Conservation (phyloP, 140 eudicot genomes). For the Ambrosia hybrid region DNA sequence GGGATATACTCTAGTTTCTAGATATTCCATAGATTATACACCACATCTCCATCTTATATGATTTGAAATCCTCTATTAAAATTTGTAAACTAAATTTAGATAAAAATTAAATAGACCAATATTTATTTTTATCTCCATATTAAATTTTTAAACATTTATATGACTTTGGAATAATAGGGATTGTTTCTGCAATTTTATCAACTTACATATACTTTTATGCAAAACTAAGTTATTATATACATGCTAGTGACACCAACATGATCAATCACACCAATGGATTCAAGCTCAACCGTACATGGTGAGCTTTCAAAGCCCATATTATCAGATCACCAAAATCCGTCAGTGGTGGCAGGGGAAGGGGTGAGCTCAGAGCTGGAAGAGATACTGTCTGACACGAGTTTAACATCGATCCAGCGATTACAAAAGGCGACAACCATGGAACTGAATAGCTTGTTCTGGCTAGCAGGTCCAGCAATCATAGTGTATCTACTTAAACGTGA, state of each 20-base stretch:
- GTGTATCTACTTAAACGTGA: slow-evolving; percentile 26
- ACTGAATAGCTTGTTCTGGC: slow-evolving; percentile 9
- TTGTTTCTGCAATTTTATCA: neutral
- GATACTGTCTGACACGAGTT: slow-evolving; percentile 20
- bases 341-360: neutral
- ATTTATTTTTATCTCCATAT: no score
- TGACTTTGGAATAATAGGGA: neutral
- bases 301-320: slow-evolving; percentile 20
- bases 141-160: no score
- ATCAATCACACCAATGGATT: slow-evolving; percentile 17
- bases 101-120: no score
- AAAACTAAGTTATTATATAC: slow-evolving; percentile 1
- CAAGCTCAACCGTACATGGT: slow-evolving; percentile 1
- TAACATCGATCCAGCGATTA: slow-evolving; percentile 4
- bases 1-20: no score
- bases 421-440: slow-evolving; percentile 13
- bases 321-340: neutral
- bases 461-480: slow-evolving; percentile 25
- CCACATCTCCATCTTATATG: no score
- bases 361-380: slow-evolving; percentile 22
- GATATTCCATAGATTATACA: no score
- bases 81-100: no score
- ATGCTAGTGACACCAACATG: neutral
- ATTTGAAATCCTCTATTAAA: no score
- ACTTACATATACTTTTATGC: neutral